These are phyloP conservation scores for Kingdonia uniflora DNA, from an alignment of 164 flowering plant species.

Conservation along the genomic window DNA sequence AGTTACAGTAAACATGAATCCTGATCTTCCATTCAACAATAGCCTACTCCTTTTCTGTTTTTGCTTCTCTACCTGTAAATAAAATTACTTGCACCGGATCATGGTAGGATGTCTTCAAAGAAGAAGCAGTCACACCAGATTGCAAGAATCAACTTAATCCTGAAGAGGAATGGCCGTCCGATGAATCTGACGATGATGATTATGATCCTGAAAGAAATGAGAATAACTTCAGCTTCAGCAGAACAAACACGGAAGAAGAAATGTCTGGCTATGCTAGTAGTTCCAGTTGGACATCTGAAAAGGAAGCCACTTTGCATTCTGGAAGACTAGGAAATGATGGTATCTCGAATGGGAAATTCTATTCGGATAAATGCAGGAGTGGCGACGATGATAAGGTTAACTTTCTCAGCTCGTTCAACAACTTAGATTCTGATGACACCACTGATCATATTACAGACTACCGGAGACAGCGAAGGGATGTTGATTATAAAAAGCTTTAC, in stretches of 20 bases:
- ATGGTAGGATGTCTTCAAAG: slow-evolving; percentile 72
- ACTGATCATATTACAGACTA: slow-evolving; percentile 28
- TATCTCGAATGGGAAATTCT: slow-evolving; percentile 3
- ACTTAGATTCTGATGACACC: slow-evolving; percentile 33
- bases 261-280: slow-evolving; percentile 37
- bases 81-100: slow-evolving; percentile 1
- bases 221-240: slow-evolving; percentile 24
- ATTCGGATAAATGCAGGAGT: slow-evolving; percentile 7
- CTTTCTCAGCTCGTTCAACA: slow-evolving; percentile 10
- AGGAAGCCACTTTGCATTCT: slow-evolving; percentile 28
- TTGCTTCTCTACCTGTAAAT: background rate
- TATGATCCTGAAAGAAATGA: slow-evolving; percentile 66
- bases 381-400: slow-evolving; percentile 6
- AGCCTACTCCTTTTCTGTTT: background rate
- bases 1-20: slow-evolving; percentile 6
- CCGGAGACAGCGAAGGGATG: slow-evolving; percentile 59
- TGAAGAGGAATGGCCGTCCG: slow-evolving; percentile 89
- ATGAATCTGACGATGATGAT: slow-evolving; percentile 93
- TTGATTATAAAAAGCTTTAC: slow-evolving; percentile 73
- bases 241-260: slow-evolving; percentile 26
- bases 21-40: slow-evolving; percentile 1
- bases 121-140: slow-evolving; percentile 59
- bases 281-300: slow-evolving; percentile 61
- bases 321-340: slow-evolving; percentile 15
- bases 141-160: slow-evolving; percentile 31